A percentile compares a stretch with the other conserved stretches of the same genome.
These are phyloP conservation scores for Pilasporangium apinafurcum DNA, from an alignment of 352 stramenopile species.

Conservation along the genomic window DNA sequence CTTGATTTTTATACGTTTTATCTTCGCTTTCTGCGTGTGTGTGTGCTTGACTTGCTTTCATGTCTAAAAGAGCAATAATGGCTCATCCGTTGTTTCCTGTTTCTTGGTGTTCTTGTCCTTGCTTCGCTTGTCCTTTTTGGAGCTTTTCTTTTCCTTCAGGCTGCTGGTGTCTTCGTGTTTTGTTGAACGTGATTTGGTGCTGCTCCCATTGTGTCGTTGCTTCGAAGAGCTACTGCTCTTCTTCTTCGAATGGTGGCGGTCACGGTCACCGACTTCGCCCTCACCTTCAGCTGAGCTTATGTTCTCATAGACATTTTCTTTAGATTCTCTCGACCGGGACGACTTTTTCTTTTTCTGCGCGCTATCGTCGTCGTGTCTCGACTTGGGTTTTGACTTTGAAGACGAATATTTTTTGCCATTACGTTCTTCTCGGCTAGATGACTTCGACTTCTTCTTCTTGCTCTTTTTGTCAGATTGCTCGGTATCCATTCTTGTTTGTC, in stretches of 20 bases:
- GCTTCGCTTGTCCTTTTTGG: constrained; percentile 37
- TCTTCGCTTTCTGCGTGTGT: background rate
- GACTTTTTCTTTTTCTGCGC: constrained; percentile 39
- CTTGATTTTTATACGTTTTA: background rate
- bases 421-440: constrained; percentile 20
- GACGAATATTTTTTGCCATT: constrained; percentile 42
- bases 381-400: constrained; percentile 13
- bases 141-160: constrained; percentile 31
- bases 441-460: constrained; percentile 66
- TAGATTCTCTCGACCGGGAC: constrained; percentile 28
- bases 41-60: background rate
- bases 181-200: constrained; percentile 24
- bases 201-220: constrained; percentile 4
- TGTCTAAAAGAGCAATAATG: constrained; percentile 77
- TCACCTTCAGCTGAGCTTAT: constrained; percentile 33
- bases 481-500: constrained; percentile 27
- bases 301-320: constrained; percentile 46
- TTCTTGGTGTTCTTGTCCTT: constrained; percentile 25
- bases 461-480: constrained; percentile 28
- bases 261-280: constrained; percentile 12
- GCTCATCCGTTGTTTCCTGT: constrained; percentile 38
- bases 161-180: constrained; percentile 18
- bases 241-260: constrained; percentile 21
- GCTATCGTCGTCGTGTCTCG: constrained; percentile 19
- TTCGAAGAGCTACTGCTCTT: constrained; percentile 24